These are phyloP conservation scores for Artomyces pyxidatus DNA, from an alignment of 768 basidiomycete species.

Conservation along the genomic window DNA sequence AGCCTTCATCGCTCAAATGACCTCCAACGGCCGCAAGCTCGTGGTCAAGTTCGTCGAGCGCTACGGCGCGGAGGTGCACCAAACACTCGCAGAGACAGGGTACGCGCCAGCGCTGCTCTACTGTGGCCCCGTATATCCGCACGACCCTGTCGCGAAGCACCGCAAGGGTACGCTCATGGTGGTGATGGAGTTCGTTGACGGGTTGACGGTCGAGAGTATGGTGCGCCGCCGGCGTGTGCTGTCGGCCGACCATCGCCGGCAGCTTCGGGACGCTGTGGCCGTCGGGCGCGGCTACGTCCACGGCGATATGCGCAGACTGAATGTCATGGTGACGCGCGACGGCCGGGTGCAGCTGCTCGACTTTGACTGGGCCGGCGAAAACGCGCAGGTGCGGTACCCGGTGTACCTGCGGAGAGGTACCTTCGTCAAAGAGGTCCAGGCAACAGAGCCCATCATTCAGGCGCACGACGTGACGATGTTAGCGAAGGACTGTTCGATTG, in stretches of 20 bases:
- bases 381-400: not conserved
- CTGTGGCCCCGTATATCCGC: not conserved
- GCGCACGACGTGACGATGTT: not conserved
- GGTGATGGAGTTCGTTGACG: constrained; percentile 23
- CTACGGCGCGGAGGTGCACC: not conserved
- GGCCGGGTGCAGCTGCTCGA: not conserved
- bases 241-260: not conserved
- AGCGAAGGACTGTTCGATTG: not conserved
- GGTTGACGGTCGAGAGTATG: constrained; percentile 19
- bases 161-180: constrained; percentile 23
- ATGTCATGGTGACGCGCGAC: not conserved
- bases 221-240: not conserved
- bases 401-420: not conserved
- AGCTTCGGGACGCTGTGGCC: not conserved
- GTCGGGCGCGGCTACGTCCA: not conserved
- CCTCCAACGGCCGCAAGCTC: not conserved
- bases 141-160: constrained; percentile 9
- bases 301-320: constrained; percentile 2
- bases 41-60: not conserved
- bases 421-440: not conserved
- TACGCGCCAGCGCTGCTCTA: not conserved
- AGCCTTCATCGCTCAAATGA: not conserved
- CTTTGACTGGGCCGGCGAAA: constrained; percentile 1
- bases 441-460: not conserved
- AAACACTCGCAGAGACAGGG: not conserved